These are phyloP conservation scores for Bipolaris victoriae DNA, from an alignment of 2,329 filamentous ascomycete genomes.

Conservation along the genomic window DNA sequence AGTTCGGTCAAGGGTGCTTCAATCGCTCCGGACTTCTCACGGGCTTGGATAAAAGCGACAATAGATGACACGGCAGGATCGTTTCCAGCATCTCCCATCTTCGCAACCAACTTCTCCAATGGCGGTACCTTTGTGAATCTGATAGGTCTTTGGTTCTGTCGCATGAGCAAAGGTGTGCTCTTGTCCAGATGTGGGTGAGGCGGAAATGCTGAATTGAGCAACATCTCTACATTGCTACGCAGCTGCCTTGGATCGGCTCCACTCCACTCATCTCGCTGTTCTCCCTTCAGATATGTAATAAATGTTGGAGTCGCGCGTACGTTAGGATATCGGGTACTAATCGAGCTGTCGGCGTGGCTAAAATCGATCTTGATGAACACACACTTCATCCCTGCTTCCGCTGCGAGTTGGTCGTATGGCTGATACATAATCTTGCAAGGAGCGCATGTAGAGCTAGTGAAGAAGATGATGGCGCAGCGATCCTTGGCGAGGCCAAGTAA, in stretches of 20 bases:
- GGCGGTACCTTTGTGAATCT: constrained; percentile 81
- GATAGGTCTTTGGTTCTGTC: constrained; percentile 69
- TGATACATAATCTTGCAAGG: constrained; percentile 87
- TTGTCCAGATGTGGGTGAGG: constrained; percentile 77
- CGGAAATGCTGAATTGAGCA: constrained; percentile 77
- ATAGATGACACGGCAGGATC: constrained; percentile 68
- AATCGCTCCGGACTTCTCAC: constrained; percentile 63
- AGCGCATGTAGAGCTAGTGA: constrained; percentile 85
- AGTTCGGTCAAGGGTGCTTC: constrained; percentile 76
- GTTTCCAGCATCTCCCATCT: constrained; percentile 70
- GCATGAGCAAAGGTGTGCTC: constrained; percentile 72
- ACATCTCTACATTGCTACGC: constrained; percentile 71
- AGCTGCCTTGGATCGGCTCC: constrained; percentile 75
- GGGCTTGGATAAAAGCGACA: constrained; percentile 72
- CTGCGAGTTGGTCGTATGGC: constrained; percentile 78
- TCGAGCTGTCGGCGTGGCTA: constrained; percentile 67
- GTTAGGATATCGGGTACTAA: constrained; percentile 63
- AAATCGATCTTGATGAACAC: constrained; percentile 85
- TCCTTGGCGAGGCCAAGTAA: constrained; percentile 65
- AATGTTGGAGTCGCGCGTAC: constrained; percentile 87
- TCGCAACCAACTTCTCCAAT: constrained; percentile 78
- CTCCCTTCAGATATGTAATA: constrained; percentile 78
- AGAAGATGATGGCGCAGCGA: constrained; percentile 84
- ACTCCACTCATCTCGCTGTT: constrained; percentile 79
- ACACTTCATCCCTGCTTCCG: constrained; percentile 70